Percentiles rank a stretch among this genome's conserved stretches.
Conservation (phyloP, 2,329 filamentous ascomycete species). For the Pseudogymnoascus verrucosus region DNA sequence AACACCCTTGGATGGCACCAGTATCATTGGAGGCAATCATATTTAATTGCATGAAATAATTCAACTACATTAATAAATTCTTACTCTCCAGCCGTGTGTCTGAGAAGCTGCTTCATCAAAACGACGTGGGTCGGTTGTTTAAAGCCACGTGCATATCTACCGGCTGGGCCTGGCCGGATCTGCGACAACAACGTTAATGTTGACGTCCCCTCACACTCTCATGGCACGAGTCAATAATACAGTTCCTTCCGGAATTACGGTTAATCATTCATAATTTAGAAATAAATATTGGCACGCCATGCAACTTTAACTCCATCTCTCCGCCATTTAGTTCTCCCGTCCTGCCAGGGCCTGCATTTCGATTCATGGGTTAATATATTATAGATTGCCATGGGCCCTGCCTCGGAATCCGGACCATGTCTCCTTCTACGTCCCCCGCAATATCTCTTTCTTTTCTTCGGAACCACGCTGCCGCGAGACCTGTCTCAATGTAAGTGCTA, state of each 20-base stretch:
- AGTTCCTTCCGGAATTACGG: background rate
- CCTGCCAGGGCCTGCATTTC: conserved; percentile 3
- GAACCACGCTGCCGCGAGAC: background rate
- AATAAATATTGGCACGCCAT: background rate
- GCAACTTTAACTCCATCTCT: background rate
- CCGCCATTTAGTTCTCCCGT: conserved; percentile 1
- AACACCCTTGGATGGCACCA: too few relatives aligned
- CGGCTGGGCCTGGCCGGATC: conserved; percentile 1
- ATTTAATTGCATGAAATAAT: background rate
- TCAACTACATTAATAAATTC: background rate
- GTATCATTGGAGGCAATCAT: background rate
- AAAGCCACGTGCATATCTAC: background rate
- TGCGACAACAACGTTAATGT: background rate
- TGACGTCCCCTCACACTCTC: background rate
- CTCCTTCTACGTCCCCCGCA: background rate
- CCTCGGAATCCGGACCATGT: conserved; percentile 1
- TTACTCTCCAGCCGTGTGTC: background rate
- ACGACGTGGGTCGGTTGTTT: background rate
- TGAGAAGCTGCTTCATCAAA: background rate
- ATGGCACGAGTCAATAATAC: background rate
- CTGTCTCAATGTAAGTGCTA: background rate
- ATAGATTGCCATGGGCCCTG: background rate
- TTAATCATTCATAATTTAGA: background rate
- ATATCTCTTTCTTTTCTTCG: background rate
- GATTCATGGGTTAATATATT: background rate